Evolutionary conservation across 2,329 filamentous ascomycete genomes (phyloP).

Genomic region (Achaetomium macrosporum): DNA sequence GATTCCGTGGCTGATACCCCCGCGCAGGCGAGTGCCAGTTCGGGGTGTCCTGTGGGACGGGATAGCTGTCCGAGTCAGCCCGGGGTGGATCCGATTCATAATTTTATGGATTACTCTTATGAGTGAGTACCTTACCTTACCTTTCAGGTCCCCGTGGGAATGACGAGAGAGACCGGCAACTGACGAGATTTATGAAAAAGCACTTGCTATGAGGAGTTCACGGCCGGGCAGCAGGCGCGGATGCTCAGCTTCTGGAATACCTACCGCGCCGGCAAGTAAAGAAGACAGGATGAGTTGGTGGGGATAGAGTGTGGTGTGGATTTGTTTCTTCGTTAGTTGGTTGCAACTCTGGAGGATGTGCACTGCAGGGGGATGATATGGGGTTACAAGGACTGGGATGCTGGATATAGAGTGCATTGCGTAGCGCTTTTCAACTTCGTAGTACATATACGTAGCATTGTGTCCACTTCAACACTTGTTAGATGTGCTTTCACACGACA

Average conservation of each 20-base stretch:
- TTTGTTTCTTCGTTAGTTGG: too few relatives aligned
- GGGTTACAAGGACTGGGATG: too few relatives aligned
- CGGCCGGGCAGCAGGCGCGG: constrained; percentile 31
- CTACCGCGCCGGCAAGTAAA: constrained; percentile 25
- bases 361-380: too few relatives aligned
- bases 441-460: too few relatives aligned
- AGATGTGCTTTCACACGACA: too few relatives aligned
- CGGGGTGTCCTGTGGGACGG: constrained; percentile 34
- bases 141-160: too few relatives aligned
- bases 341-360: too few relatives aligned
- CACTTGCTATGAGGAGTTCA: constrained; percentile 36
- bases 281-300: too few relatives aligned
- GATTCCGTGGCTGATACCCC: constrained; percentile 38
- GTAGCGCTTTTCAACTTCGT: too few relatives aligned
- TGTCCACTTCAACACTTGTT: too few relatives aligned
- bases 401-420: too few relatives aligned
- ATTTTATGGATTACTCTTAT: constrained; percentile 36
- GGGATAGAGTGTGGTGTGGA: too few relatives aligned
- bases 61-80: constrained; percentile 29
- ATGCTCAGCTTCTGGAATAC: constrained; percentile 29
- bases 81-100: constrained; percentile 32
- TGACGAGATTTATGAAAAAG: constrained; percentile 9
- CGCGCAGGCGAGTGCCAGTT: constrained; percentile 29
- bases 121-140: constrained; percentile 24
- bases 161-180: background rate